Evolutionary conservation across 441 rosid genomes (phyloP), one percentile per base, ranked within the genome.

Genomic region (Sinapis alba): DNA sequence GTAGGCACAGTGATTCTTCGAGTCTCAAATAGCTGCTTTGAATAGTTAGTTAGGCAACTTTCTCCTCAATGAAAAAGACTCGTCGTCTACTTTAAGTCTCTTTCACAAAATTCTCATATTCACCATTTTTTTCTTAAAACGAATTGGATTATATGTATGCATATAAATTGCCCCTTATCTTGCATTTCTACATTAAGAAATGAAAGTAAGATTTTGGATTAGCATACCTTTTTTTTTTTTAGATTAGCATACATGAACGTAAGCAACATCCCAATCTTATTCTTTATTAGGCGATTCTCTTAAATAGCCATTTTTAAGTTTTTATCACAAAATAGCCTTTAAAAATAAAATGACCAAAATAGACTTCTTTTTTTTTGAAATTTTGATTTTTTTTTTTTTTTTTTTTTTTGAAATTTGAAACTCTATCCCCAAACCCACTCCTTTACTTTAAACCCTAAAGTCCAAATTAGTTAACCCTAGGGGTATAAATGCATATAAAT

Each of bases 1-100:
- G 23, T 30, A 53, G 12, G 41, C 16, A 16, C n/a, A 36, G 20
- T 26, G 16, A 16, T 19, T 26, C 30, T 36, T 63, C 15, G 18
- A 56, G 66, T 76, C 75, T 70, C 57, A 43, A 63, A 30, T 56
- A 28, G 79, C 75, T 70, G 66, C 75, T 56, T 70, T 57, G 75
- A 70, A 69, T 70, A 70, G 67, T 76, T 70, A 70, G 66, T 76
- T 70, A 70, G 66, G 61, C 62, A 63, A 63, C 20, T 43, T 30
- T 56, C 66, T 62, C 56, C 56, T 15, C 54, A 50, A 63, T 9
- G 61, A 56, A 76, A 69, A 69, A 0, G 71, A 62, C 45, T 68
- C 47, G 54, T 62, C 11, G 16, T 24, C 28, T 26, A 36, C 20
- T 45, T 67, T 1, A 13, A 16, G 34, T 62, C 79, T 38, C 65